Percentiles rank a stretch among this genome's conserved stretches.
phyloP scores from a whole-genome alignment of 257 asterid species.

The Eustoma russellianum region DNA sequence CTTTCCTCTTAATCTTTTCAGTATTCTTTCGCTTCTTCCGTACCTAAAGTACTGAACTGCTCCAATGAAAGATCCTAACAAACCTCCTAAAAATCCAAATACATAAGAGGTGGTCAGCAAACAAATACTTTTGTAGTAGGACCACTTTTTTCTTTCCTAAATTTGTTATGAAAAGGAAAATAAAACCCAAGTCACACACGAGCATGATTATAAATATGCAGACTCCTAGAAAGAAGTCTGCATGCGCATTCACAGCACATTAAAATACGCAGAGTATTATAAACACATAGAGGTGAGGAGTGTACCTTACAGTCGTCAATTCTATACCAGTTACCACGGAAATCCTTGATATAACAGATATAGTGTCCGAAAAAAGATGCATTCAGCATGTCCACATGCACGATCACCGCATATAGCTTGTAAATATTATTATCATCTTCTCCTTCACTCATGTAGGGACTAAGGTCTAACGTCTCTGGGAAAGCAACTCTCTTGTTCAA shows the following conservation, averaged over 20 bases:
- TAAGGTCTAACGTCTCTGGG: conserved; percentile 77
- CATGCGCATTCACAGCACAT: no score
- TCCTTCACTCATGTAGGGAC: conserved; percentile 62
- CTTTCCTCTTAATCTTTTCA: no score
- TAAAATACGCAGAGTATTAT: not conserved
- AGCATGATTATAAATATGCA: not conserved
- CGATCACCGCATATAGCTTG: conserved; percentile 92
- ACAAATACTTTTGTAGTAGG: no score
- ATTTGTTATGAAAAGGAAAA: no score
- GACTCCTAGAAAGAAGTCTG: not conserved
- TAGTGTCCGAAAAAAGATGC: conserved; percentile 97
- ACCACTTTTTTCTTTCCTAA: no score
- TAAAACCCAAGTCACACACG: not conserved
- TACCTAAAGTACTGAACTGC: no score
- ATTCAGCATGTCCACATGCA: conserved; percentile 95
- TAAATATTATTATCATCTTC: conserved; percentile 60
- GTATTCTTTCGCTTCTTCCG: no score
- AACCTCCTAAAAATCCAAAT: no score
- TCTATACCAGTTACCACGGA: conserved; percentile 77
- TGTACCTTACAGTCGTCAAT: conserved; percentile 90
- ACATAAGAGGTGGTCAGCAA: no score
- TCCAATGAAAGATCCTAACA: no score
- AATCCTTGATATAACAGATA: conserved; percentile 84
- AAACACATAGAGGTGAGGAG: not conserved
- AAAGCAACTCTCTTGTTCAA: conserved; percentile 90